A percentile compares a stretch with the other conserved stretches of the same genome.
These are phyloP conservation scores for Rosa lucieae DNA, from an alignment of 306 rosid genomes.

Conservation along the genomic window DNA sequence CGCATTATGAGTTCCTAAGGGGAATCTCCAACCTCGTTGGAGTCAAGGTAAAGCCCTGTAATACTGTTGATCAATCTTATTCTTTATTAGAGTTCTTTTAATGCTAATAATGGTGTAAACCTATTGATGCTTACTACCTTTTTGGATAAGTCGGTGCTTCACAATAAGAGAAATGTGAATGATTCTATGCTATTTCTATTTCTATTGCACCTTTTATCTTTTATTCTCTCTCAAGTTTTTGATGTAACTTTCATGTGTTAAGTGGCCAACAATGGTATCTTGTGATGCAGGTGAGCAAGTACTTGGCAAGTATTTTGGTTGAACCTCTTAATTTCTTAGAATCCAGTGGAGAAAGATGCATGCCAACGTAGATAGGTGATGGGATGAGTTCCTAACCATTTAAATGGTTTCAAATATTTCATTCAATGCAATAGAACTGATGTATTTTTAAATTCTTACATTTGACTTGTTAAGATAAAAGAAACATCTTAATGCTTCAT, in stretches of 20 bases:
- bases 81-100: neutral
- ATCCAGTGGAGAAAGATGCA: neutral
- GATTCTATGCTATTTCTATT: neutral
- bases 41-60: constrained; percentile 28
- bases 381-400: neutral
- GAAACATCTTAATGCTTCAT: neutral
- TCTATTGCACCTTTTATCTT: neutral
- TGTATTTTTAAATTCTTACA: neutral
- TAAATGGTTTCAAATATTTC: neutral
- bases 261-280: constrained; percentile 2
- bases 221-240: neutral
- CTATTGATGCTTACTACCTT: neutral
- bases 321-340: neutral
- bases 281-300: constrained; percentile 60
- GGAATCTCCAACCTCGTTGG: constrained; percentile 78
- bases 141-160: neutral
- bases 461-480: neutral
- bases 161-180: neutral
- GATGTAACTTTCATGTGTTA: neutral
- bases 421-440: neutral
- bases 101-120: neutral
- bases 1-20: constrained; percentile 70
- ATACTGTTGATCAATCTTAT: neutral
- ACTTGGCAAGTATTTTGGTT: neutral
- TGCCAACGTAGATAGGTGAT: neutral